Evolutionary conservation across 2,329 filamentous ascomycete genomes (phyloP).

Genomic region (Scedosporium apiospermum): DNA sequence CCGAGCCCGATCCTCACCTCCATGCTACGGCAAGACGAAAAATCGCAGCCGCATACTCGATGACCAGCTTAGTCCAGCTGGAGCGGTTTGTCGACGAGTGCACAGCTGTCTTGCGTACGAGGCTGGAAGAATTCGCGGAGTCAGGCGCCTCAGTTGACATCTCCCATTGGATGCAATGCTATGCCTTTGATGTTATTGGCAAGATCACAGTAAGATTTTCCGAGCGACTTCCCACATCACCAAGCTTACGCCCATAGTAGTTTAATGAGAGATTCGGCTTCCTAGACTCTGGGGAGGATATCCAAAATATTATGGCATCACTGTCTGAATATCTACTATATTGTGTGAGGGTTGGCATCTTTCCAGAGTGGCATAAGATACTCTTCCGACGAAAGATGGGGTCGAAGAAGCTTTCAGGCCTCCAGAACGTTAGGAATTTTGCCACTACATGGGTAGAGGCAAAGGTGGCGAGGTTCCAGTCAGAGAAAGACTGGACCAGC

Average conservation of each 20-base stretch:
- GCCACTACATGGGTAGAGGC: neutral
- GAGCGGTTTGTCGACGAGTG: conserved; percentile 40
- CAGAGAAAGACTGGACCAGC: neutral
- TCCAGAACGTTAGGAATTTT: neutral
- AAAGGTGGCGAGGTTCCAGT: neutral
- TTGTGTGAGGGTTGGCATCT: conserved; percentile 28
- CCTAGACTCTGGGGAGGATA: conserved; percentile 34
- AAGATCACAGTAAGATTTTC: conserved; percentile 22
- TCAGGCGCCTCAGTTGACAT: conserved; percentile 24
- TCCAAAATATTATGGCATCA: conserved; percentile 28
- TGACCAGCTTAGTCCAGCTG: conserved; percentile 37
- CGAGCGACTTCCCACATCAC: no score
- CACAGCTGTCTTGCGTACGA: conserved; percentile 26
- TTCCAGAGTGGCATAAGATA: conserved; percentile 15
- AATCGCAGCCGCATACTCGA: conserved; percentile 34
- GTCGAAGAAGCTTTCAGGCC: neutral
- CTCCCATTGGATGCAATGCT: conserved; percentile 33
- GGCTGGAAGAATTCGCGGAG: conserved; percentile 26
- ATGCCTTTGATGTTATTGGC: conserved; percentile 41
- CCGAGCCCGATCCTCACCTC: conserved; percentile 21
- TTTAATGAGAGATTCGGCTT: conserved; percentile 32
- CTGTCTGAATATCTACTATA: conserved; percentile 26
- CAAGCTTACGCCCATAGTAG: neutral
- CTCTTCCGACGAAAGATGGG: neutral
- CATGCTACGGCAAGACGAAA: conserved; percentile 28